Conservation (phyloP, 2,329 filamentous ascomycete species). For the Aspergillus nomiae region DNA sequence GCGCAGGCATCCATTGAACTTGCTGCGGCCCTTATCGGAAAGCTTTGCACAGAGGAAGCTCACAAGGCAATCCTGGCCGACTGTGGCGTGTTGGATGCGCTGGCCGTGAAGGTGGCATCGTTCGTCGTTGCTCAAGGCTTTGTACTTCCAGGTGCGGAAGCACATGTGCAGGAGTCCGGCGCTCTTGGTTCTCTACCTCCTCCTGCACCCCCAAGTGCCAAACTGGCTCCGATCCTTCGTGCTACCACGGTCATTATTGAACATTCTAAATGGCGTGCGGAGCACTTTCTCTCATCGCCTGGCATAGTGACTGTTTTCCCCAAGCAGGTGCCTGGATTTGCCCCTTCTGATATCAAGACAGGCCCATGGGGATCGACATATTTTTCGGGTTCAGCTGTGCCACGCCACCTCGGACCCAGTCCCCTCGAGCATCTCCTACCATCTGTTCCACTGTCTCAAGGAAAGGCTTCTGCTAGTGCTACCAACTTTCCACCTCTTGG, state of each 20-base stretch:
- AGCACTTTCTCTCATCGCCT: conserved; percentile 69
- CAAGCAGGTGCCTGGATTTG: conserved; percentile 53
- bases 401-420: conserved; percentile 50
- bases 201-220: conserved; percentile 60
- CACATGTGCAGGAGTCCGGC: conserved; percentile 56
- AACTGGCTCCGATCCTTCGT: conserved; percentile 71
- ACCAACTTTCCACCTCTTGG: conserved; percentile 59
- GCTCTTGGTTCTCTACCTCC: conserved; percentile 61
- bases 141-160: conserved; percentile 66
- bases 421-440: conserved; percentile 70
- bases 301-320: conserved; percentile 71
- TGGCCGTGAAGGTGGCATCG: conserved; percentile 72
- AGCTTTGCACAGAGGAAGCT: conserved; percentile 67
- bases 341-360: conserved; percentile 51
- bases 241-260: conserved; percentile 76
- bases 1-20: conserved; percentile 53
- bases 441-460: conserved; percentile 39
- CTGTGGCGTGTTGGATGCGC: conserved; percentile 72
- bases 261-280: conserved; percentile 76
- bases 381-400: conserved; percentile 53
- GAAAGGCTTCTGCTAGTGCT: conserved; percentile 30
- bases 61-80: conserved; percentile 74
- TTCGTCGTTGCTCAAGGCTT: conserved; percentile 69
- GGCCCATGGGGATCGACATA: conserved; percentile 58
- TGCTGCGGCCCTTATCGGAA: conserved; percentile 54